Conservation (phyloP, 108 stramenopile species). For the Cyclotella kingstonii region DNA sequence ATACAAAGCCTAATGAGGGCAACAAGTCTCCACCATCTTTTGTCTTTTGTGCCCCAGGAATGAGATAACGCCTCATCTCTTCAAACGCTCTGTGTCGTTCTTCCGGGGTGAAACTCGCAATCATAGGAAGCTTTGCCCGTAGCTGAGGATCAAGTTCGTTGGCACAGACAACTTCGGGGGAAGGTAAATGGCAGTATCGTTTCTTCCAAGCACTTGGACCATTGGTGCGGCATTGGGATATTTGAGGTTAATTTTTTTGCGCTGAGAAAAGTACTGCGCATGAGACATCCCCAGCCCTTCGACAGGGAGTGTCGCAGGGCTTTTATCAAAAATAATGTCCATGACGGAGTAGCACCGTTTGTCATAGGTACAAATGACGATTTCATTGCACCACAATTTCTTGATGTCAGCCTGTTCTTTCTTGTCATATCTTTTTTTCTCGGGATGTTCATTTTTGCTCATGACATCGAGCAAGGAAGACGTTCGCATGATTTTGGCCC, state of each 20-base stretch:
- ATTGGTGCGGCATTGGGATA: slow-evolving; percentile 58
- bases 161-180: slow-evolving; percentile 59
- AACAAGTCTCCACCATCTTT: slow-evolving; percentile 46
- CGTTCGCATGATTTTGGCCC: slow-evolving; percentile 59
- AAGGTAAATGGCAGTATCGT: slow-evolving; percentile 48
- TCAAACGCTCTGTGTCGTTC: slow-evolving; percentile 52
- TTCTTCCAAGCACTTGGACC: slow-evolving; percentile 52
- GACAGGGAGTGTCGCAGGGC: slow-evolving; percentile 45
- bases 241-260: slow-evolving; percentile 39
- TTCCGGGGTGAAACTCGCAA: slow-evolving; percentile 60
- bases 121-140: slow-evolving; percentile 60
- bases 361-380: slow-evolving; percentile 60
- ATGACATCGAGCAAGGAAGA: slow-evolving; percentile 45
- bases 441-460: slow-evolving; percentile 16
- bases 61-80: slow-evolving; percentile 42
- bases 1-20: slow-evolving; percentile 48
- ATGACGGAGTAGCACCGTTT: slow-evolving; percentile 44
- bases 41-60: slow-evolving; percentile 61
- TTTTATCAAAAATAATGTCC: slow-evolving; percentile 51
- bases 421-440: slow-evolving; percentile 4
- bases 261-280: slow-evolving; percentile 52
- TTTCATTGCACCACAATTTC: slow-evolving; percentile 49
- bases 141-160: slow-evolving; percentile 55
- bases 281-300: slow-evolving; percentile 47
- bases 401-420: slow-evolving; percentile 22